A percentile compares a stretch with the other conserved stretches of the same genome.
Conservation (phyloP, 1,284 basidiomycete genomes). For the Sporisorium graminicola region DNA sequence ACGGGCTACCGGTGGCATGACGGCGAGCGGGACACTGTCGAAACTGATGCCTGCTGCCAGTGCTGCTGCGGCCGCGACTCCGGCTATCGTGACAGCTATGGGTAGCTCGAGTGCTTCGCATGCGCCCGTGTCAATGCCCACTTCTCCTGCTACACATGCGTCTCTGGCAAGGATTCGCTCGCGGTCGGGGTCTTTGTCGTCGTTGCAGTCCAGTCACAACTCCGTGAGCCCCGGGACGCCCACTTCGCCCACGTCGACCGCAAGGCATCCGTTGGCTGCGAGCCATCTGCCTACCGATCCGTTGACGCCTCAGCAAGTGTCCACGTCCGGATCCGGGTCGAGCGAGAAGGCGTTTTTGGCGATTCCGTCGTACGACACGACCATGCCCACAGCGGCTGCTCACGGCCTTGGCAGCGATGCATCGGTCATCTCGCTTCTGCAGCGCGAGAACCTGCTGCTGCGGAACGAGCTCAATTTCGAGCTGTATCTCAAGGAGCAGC, state of each 20-base stretch:
- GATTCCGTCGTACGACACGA: conserved; percentile 13
- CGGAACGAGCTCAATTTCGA: conserved; percentile 68
- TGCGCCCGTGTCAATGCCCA: conserved; percentile 22
- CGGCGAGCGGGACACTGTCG: conserved; percentile 31
- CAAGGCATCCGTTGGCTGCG: conserved; percentile 33
- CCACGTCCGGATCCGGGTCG: neutral
- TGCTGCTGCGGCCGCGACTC: conserved; percentile 42
- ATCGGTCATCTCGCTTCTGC: conserved; percentile 37
- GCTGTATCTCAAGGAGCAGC: conserved; percentile 69
- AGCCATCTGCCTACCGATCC: conserved; percentile 33
- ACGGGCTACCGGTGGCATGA: conserved; percentile 12
- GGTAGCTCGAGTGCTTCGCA: conserved; percentile 38
- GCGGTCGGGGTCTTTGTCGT: conserved; percentile 53
- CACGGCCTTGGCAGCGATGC: conserved; percentile 19
- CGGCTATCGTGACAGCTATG: conserved; percentile 33
- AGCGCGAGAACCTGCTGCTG: conserved; percentile 62
- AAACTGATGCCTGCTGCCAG: conserved; percentile 40
- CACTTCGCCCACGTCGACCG: conserved; percentile 27
- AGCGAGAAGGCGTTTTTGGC: conserved; percentile 12
- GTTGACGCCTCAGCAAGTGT: conserved; percentile 27
- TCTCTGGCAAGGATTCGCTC: conserved; percentile 32
- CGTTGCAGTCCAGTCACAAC: conserved; percentile 34
- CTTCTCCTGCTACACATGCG: conserved; percentile 36
- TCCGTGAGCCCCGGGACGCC: conserved; percentile 27
- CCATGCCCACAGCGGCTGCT: neutral